These are phyloP conservation scores for Pythium plurisporium DNA, from an alignment of 352 stramenopile genomes.

Conservation along the genomic window DNA sequence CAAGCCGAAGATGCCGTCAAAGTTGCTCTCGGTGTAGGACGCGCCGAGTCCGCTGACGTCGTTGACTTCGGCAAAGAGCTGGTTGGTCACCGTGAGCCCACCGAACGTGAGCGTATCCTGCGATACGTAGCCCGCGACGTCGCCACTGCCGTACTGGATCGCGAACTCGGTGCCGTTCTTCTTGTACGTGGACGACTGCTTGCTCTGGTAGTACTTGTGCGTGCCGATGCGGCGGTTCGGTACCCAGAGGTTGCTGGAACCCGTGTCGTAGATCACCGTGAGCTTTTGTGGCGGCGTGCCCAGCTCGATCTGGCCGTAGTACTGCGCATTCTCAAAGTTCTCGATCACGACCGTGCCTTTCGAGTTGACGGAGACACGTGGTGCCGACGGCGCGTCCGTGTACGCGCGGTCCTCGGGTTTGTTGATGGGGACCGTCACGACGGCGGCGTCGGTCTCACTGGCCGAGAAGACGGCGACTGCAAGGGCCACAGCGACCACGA, in stretches of 20 bases:
- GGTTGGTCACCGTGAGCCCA: constrained; percentile 53
- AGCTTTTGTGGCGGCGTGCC: constrained; percentile 91
- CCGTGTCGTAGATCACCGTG: constrained; percentile 96
- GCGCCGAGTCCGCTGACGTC: constrained; percentile 93
- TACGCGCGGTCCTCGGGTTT: constrained; percentile 51
- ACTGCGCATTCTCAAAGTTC: constrained; percentile 92
- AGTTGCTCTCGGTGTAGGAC: constrained; percentile 93
- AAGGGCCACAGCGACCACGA: too few species aligned
- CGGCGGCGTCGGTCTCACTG: too few species aligned
- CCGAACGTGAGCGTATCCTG: constrained; percentile 81
- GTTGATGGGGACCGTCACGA: too few species aligned
- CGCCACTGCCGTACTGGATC: constrained; percentile 93
- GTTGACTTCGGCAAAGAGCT: constrained; percentile 94
- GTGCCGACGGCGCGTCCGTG: constrained; percentile 34
- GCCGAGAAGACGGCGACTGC: too few species aligned
- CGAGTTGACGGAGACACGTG: constrained; percentile 1
- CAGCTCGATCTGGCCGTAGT: constrained; percentile 90
- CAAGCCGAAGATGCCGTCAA: constrained; percentile 97
- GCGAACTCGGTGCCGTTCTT: constrained; percentile 89
- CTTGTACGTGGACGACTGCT: constrained; percentile 81
- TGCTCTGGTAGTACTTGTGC: constrained; percentile 85
- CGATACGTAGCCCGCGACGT: constrained; percentile 89
- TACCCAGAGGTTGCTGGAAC: constrained; percentile 96
- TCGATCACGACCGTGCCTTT: constrained; percentile 67
- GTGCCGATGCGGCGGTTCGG: constrained; percentile 60